A percentile compares a stretch with the other conserved stretches of the same genome.
Evolutionary conservation across 1,284 basidiomycete genomes (phyloP).

Genomic region (Fereydounia khargensis): DNA sequence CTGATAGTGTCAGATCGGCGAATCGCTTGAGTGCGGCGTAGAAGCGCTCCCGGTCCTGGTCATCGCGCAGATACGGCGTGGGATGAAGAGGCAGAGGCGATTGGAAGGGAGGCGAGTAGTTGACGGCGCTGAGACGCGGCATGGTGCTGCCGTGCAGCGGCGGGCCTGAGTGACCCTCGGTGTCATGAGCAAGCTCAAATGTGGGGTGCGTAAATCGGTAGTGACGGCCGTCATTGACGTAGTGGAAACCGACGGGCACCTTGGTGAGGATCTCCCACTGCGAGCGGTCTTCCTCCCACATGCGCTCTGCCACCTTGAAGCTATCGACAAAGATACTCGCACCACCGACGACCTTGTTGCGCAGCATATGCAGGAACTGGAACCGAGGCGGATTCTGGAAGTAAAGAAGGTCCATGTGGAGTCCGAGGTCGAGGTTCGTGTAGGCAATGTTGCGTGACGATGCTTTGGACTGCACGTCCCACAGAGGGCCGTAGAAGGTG

Average conservation of each 20-base stretch:
- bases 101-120: conserved; percentile 95
- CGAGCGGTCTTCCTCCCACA: conserved; percentile 63
- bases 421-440: conserved; percentile 80
- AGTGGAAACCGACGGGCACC: conserved; percentile 81
- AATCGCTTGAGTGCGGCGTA: conserved; percentile 67
- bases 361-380: conserved; percentile 83
- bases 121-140: conserved; percentile 62
- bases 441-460: conserved; percentile 86
- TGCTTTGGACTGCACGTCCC: conserved; percentile 78
- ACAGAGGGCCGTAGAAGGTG: conserved; percentile 86
- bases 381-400: conserved; percentile 72
- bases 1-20: conserved; percentile 65
- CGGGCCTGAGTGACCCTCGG: conserved; percentile 32
- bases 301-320: conserved; percentile 66
- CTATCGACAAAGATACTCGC: conserved; percentile 85
- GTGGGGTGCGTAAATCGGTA: conserved; percentile 77
- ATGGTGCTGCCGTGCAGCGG: conserved; percentile 20
- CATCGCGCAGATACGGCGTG: conserved; percentile 9
- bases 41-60: conserved; percentile 27
- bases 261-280: conserved; percentile 67
- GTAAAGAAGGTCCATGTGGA: conserved; percentile 76
- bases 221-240: conserved; percentile 85
- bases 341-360: conserved; percentile 72
- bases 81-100: conserved; percentile 63
- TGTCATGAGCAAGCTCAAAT: conserved; percentile 65